Evolutionary conservation across 306 rosid species (phyloP), one percentile per base, ranked within the genome.

Genomic region (Myrica gale): DNA sequence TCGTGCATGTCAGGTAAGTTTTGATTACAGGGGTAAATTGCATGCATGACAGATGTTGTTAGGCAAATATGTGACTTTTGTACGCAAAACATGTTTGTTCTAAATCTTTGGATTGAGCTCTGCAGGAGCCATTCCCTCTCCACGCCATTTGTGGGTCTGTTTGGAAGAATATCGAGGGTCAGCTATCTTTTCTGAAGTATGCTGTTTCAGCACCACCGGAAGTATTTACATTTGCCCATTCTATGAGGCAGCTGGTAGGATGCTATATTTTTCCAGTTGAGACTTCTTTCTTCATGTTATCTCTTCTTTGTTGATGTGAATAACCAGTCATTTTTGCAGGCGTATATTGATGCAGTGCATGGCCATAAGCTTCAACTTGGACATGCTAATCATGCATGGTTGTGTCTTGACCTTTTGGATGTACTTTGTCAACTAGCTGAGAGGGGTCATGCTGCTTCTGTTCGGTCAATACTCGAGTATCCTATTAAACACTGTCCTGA

Each of bases 91-190:
- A 21, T 72, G 4, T 60, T 73, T 62, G 50, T 68, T 69, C 43
- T 53, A 51, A 46, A 7, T 61, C 54, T 53, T 72, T 85, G 74
- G 51, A 57, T 78, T 85, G 87, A 58, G 71, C 62, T 69, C 69
- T 65, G 70, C 83, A 96, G 99, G 99, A 90, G 72, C 89, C 89
- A n/a, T 92, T 96, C 83, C 99, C 99, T n/a, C 91, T 96, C 61
- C 91, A 92, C 82, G 90, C 97, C 47, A 74, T 96, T 54, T 96
- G 93, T 80, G 97, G 99, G 73, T 90, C 96, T 72, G 86, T 96
- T 66, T 96, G 99, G 99, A 90, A 92, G 87, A 92, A 96, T 74
- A 88, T 88, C 2, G 99, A 96, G 90, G 98, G 97, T 73, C 99
- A 96, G 83, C 81, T 96, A 63, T 96, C 99, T 56, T 96, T 96